Percentiles rank a stretch among this genome's conserved stretches.
Evolutionary conservation across 1,139 yeast species (phyloP).

Genomic region (Lipomyces yarrowii): DNA sequence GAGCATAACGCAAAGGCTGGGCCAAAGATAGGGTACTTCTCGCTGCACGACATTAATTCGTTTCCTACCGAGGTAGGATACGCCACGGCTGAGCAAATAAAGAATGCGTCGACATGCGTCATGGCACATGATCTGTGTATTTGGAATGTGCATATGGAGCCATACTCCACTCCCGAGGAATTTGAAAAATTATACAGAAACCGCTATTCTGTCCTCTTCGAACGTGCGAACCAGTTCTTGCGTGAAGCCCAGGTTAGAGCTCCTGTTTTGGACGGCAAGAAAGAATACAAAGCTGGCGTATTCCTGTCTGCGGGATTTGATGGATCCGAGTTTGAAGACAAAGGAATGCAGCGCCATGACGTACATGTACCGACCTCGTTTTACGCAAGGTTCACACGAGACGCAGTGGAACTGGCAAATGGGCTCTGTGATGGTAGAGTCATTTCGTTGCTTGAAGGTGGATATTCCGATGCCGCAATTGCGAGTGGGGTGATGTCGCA

Average conservation of each 20-base stretch:
- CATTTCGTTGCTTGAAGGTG: constrained; percentile 79
- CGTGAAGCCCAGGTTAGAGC: constrained; percentile 27
- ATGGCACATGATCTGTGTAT: constrained; percentile 74
- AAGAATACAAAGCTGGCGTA: constrained; percentile 65
- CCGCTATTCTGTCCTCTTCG: constrained; percentile 63
- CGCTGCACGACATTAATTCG: constrained; percentile 82
- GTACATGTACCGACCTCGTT: constrained; percentile 83
- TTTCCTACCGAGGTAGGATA: constrained; percentile 82
- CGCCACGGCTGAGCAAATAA: constrained; percentile 69
- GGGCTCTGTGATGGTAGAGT: constrained; percentile 65
- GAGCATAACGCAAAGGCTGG: neutral
- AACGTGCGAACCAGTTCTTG: constrained; percentile 70
- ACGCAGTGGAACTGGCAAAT: constrained; percentile 65
- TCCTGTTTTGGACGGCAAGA: constrained; percentile 37
- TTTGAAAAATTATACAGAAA: constrained; percentile 65
- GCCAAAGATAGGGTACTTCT: constrained; percentile 82
- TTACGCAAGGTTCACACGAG: constrained; percentile 72
- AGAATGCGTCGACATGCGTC: constrained; percentile 79
- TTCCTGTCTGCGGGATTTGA: constrained; percentile 86
- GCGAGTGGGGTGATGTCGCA: constrained; percentile 82
- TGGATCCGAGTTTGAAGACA: constrained; percentile 81
- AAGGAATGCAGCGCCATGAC: constrained; percentile 83
- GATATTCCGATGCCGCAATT: constrained; percentile 83
- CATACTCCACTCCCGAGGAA: constrained; percentile 62
- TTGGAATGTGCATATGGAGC: constrained; percentile 83